Percentiles rank a stretch among this genome's conserved stretches.
Evolutionary conservation across 352 stramenopile genomes (phyloP).

Genomic region (Blastocystis sp.): DNA sequence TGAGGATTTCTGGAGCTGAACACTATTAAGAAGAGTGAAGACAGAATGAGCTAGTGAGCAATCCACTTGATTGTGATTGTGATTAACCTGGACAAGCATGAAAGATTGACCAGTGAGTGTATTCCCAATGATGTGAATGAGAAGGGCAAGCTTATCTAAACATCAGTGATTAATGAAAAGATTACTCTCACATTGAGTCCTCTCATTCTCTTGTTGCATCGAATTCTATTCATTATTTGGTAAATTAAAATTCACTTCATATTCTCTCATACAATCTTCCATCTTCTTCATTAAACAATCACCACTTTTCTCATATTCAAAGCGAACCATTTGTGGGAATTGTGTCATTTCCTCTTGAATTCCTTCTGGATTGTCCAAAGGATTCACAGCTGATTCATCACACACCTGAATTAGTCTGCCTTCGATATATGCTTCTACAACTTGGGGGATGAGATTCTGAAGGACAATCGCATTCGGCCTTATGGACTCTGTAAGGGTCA

Average conservation of each 20-base stretch:
- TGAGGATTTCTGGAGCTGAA: background rate
- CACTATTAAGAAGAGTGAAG: background rate
- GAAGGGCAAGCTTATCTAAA: constrained; percentile 23
- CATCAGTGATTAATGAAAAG: background rate
- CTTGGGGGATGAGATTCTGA: constrained; percentile 2
- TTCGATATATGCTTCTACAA: constrained; percentile 59
- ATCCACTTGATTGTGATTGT: constrained; percentile 32
- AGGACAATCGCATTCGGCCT: background rate
- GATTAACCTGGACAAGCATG: constrained; percentile 40
- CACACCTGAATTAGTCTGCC: constrained; percentile 17
- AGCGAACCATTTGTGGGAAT: constrained; percentile 61
- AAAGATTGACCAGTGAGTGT: constrained; percentile 49
- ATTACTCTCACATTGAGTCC: background rate
- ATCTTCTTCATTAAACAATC: constrained; percentile 1
- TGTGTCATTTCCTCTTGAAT: constrained; percentile 55
- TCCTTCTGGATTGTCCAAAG: constrained; percentile 51
- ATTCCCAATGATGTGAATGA: constrained; percentile 54
- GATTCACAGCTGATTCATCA: constrained; percentile 32
- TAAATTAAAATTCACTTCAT: background rate
- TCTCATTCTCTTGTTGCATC: background rate
- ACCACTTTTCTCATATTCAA: constrained; percentile 22
- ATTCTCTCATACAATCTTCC: background rate
- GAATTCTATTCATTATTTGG: background rate
- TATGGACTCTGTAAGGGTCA: constrained; percentile 17
- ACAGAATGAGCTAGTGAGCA: background rate